A percentile compares a stretch with the other conserved stretches of the same genome.
Conservation (phyloP, 2,329 filamentous ascomycete species). For the Fusarium sp. region DNA sequence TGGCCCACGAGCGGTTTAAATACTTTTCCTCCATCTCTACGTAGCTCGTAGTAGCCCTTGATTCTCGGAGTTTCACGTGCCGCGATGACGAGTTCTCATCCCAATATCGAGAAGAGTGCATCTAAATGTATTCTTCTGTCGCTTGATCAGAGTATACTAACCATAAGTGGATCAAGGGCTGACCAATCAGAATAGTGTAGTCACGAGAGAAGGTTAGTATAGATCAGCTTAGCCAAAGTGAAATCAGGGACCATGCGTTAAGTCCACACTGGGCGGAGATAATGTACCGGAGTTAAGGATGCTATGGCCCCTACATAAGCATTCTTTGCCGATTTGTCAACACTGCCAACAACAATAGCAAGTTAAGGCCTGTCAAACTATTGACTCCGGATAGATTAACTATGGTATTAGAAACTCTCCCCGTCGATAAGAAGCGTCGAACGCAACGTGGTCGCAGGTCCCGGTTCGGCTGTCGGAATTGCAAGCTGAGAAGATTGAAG, state of each 20-base stretch:
- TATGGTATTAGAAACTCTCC: fast-evolving
- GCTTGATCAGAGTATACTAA: fast-evolving
- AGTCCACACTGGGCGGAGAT: background rate
- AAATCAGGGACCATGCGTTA: background rate
- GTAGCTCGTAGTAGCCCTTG: too few species aligned
- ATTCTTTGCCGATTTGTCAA: fast-evolving
- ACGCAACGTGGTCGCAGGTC: background rate
- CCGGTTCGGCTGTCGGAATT: background rate
- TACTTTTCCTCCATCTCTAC: fast-evolving
- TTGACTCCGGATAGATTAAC: fast-evolving
- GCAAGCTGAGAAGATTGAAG: background rate
- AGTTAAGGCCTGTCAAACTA: fast-evolving
- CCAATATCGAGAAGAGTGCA: fast-evolving
- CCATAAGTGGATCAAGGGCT: background rate
- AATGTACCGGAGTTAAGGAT: background rate
- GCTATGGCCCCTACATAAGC: background rate
- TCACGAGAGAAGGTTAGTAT: background rate
- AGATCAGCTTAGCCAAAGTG: too few species aligned
- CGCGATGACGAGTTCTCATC: fast-evolving
- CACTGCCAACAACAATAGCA: background rate
- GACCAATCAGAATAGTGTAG: background rate
- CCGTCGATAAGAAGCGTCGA: fast-evolving
- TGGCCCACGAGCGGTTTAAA: background rate
- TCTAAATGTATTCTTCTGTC: fast-evolving
- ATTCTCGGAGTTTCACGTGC: fast-evolving